phyloP scores from a whole-genome alignment of 1,139 yeast species.

The Yarrowia galli region DNA sequence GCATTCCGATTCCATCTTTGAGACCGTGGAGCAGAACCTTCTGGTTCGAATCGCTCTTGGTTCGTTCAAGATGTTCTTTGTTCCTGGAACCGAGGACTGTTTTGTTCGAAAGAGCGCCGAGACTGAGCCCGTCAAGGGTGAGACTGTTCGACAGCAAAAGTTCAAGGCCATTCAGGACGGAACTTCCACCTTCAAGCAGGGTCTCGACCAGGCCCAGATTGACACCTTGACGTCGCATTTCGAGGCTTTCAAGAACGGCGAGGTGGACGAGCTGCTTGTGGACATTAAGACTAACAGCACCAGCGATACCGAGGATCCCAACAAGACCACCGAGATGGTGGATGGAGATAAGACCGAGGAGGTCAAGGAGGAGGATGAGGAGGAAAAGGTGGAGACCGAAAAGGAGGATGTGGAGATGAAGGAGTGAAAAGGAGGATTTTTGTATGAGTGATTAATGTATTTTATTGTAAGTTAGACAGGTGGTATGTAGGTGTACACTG shows the following conservation, averaged over 20 bases:
- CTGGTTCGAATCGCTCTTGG: conserved; percentile 81
- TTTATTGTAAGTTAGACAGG: conserved; percentile 11
- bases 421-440: conserved; percentile 22
- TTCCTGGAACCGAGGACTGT: conserved; percentile 81
- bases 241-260: conserved; percentile 46
- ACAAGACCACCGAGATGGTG: conserved; percentile 38
- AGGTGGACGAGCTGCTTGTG: conserved; percentile 43
- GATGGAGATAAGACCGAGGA: conserved; percentile 35
- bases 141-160: conserved; percentile 41
- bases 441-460: conserved; percentile 32
- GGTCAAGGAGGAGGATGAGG: conserved; percentile 40
- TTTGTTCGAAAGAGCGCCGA: conserved; percentile 56
- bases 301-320: conserved; percentile 31
- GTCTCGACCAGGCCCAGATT: conserved; percentile 45
- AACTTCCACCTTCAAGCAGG: conserved; percentile 52
- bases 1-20: conserved; percentile 42
- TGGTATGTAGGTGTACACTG: too few relatives aligned
- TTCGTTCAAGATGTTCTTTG: conserved; percentile 82
- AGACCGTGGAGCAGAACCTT: conserved; percentile 68
- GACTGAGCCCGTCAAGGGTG: conserved; percentile 42
- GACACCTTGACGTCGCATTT: conserved; percentile 47
- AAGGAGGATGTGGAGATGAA: conserved; percentile 42
- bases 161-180: conserved; percentile 48
- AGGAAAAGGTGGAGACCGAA: conserved; percentile 44
- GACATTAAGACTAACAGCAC: conserved; percentile 39